Percentiles rank a stretch among this genome's conserved stretches.
Evolutionary conservation across 169 alveolate species (phyloP).

Genomic region (Cryptosporidium baileyi): DNA sequence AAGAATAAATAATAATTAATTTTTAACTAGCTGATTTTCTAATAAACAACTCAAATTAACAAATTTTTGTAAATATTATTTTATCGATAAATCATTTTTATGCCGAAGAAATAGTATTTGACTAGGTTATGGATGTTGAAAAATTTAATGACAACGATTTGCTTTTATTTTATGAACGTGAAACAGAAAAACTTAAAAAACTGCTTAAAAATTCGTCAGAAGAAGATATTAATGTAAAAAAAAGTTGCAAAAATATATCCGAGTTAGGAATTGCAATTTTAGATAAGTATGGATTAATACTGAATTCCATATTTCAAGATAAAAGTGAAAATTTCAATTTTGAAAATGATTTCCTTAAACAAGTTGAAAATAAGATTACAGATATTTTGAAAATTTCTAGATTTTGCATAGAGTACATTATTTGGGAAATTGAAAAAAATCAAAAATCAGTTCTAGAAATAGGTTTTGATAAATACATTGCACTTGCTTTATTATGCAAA

Average conservation of each 20-base stretch:
- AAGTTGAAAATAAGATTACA: background rate
- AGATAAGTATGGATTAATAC: background rate
- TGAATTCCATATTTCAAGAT: background rate
- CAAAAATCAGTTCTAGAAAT: background rate
- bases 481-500: slow-evolving; percentile 3
- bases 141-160: background rate
- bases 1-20: no score
- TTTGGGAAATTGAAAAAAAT: background rate
- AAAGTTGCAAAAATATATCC: background rate
- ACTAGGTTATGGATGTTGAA: slow-evolving; percentile 9
- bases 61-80: no score
- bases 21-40: no score
- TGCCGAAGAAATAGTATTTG: no score
- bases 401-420: slow-evolving; percentile 42
- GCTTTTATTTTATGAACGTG: background rate
- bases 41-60: no score
- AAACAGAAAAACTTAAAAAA: background rate
- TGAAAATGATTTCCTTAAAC: background rate
- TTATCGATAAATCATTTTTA: no score
- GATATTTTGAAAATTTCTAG: slow-evolving; percentile 32
- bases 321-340: background rate
- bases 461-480: background rate
- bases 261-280: slow-evolving; percentile 15
- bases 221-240: background rate
- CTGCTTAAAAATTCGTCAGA: background rate